These are phyloP conservation scores for Graphilbum ipis-grandicollis DNA, from an alignment of 2,329 filamentous ascomycete genomes.

Conservation along the genomic window DNA sequence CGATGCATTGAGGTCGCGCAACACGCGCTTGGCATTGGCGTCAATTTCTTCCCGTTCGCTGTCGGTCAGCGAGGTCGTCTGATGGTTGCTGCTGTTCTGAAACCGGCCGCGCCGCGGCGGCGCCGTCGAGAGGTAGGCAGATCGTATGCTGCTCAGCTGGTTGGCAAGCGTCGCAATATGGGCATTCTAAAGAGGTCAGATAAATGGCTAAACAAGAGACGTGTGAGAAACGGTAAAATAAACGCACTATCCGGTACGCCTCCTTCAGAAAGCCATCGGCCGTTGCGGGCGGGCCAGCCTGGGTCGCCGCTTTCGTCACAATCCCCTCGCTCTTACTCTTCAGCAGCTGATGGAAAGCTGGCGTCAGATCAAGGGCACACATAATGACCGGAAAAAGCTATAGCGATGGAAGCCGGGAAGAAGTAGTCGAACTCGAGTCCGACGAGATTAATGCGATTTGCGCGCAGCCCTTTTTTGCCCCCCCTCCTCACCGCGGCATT, in stretches of 20 bases:
- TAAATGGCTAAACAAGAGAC: not conserved
- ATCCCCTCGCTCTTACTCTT: conserved; percentile 16
- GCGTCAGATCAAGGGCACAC: conserved; percentile 42
- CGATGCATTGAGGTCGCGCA: conserved; percentile 68
- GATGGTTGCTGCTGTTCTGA: conserved; percentile 12
- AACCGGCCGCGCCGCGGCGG: conserved; percentile 32
- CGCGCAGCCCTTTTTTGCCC: no score
- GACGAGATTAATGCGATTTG: no score
- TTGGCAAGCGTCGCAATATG: conserved; percentile 66
- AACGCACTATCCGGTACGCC: conserved; percentile 72
- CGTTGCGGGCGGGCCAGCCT: no score
- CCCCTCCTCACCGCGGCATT: no score
- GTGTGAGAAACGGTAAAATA: not conserved
- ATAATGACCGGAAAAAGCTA: conserved; percentile 2
- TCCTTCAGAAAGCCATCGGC: conserved; percentile 85
- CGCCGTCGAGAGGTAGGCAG: conserved; percentile 76
- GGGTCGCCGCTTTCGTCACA: no score
- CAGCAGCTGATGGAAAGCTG: conserved; percentile 51
- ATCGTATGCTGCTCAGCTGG: conserved; percentile 70
- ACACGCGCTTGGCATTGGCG: conserved; percentile 66
- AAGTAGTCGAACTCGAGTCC: no score
- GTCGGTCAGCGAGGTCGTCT: conserved; percentile 50
- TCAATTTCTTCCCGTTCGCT: conserved; percentile 75
- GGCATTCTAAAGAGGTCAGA: conserved; percentile 42
- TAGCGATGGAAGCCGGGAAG: no score